A percentile compares a stretch with the other conserved stretches of the same genome.
Conservation (phyloP, 257 asterid genomes). For the Paraleonurus japonicus region DNA sequence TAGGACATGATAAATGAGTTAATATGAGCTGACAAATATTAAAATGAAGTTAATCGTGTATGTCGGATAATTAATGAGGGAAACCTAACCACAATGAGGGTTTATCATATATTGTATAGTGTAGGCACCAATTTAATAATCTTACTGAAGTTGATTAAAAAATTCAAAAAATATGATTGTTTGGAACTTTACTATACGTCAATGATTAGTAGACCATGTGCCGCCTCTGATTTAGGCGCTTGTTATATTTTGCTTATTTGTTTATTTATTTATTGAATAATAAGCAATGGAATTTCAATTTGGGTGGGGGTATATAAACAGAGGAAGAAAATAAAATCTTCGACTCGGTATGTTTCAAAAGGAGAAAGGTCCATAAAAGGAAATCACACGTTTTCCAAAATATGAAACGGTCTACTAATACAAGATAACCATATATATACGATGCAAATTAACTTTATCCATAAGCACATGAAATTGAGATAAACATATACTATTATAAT, state of each 20-base stretch:
- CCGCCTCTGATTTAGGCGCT: constrained; percentile 17
- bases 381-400: not conserved
- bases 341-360: not conserved
- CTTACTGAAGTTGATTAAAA: not conserved
- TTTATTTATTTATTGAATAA: not conserved
- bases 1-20: too few relatives aligned
- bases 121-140: not conserved
- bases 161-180: constrained; percentile 15
- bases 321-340: not conserved
- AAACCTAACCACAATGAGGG: too few relatives aligned
- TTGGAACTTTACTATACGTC: not conserved
- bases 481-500: too few relatives aligned
- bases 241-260: not conserved
- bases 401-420: not conserved
- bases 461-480: not conserved
- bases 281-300: not conserved
- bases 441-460: not conserved
- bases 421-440: not conserved
- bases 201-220: constrained; percentile 33
- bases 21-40: too few relatives aligned
- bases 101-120: not conserved
- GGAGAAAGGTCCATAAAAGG: not conserved
- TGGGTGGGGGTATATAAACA: not conserved
- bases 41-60: too few relatives aligned
- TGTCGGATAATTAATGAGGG: too few relatives aligned